Conservation (phyloP, 345 rosid species). For the Salix suchowensis region DNA sequence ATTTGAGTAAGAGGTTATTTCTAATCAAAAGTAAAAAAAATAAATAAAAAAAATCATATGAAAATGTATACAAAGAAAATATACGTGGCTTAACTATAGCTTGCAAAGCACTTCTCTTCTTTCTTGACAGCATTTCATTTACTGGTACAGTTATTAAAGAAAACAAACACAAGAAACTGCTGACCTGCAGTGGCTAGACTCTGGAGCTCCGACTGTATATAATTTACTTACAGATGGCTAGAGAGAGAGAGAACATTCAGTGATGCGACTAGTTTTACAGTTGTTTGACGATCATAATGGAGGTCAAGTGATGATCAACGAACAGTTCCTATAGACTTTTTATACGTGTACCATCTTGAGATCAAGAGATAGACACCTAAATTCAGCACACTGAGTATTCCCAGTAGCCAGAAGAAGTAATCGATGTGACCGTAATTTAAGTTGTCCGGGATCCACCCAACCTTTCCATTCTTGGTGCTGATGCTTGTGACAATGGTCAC, state of each 20-base stretch:
- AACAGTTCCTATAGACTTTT: conserved; percentile 20
- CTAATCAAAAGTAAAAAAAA: no score
- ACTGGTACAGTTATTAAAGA: neutral
- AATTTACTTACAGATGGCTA: neutral
- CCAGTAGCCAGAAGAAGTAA: conserved; percentile 42
- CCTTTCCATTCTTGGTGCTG: conserved; percentile 26
- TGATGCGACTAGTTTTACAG: neutral
- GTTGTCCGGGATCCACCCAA: conserved; percentile 40
- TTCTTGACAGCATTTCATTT: neutral
- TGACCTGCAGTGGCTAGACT: neutral
- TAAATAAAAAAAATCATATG: no score
- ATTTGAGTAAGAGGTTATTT: no score
- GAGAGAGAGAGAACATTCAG: neutral
- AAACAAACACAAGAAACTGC: neutral
- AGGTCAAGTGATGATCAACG: neutral
- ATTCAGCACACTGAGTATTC: conserved; percentile 30
- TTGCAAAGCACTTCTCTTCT: neutral
- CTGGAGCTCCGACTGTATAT: neutral
- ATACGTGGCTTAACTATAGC: neutral
- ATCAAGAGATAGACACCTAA: conserved; percentile 26
- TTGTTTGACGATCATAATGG: neutral
- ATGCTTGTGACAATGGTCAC: conserved; percentile 25
- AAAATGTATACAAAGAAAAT: neutral
- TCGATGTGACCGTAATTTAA: conserved; percentile 38
- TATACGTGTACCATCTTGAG: conserved; percentile 42